A percentile compares a stretch with the other conserved stretches of the same genome.
phyloP scores from a whole-genome alignment of 202 grass and related monocot species.

The Carex arenaria region DNA sequence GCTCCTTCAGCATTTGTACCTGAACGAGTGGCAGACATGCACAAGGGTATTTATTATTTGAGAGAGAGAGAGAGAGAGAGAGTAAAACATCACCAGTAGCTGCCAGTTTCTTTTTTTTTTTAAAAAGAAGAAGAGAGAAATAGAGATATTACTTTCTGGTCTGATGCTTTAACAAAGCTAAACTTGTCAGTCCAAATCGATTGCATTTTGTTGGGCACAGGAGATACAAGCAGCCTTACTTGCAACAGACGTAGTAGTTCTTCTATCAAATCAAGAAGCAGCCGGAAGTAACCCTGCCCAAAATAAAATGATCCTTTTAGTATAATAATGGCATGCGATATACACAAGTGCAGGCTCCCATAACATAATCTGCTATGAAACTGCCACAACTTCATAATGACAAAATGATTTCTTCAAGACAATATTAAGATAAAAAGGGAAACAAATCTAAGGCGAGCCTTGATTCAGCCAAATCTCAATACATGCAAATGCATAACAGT shows the following conservation, averaged over 20 bases:
- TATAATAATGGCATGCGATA: neutral
- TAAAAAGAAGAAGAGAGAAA: neutral
- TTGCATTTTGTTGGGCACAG: conserved; percentile 48
- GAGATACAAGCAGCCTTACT: conserved; percentile 35
- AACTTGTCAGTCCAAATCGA: conserved; percentile 76
- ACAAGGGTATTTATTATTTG: neutral
- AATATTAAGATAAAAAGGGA: neutral
- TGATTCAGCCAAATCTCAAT: neutral
- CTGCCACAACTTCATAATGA: neutral
- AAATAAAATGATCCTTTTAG: conserved; percentile 2
- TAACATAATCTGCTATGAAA: neutral
- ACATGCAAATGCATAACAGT: neutral
- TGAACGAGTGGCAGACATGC: neutral
- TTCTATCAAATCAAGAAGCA: conserved; percentile 56
- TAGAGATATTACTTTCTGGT: conserved; percentile 44
- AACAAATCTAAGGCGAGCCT: neutral
- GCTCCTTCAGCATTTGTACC: conserved; percentile 22
- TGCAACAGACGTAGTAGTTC: conserved; percentile 36
- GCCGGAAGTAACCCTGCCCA: conserved; percentile 51
- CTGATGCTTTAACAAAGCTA: conserved; percentile 54
- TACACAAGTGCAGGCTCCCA: neutral
- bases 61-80: neutral
- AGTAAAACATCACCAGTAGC: neutral
- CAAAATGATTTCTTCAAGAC: neutral
- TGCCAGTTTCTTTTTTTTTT: neutral